Percentiles rank a stretch among this genome's conserved stretches.
Conservation (phyloP, 345 rosid genomes). For the Euphorbia pulcherrima region DNA sequence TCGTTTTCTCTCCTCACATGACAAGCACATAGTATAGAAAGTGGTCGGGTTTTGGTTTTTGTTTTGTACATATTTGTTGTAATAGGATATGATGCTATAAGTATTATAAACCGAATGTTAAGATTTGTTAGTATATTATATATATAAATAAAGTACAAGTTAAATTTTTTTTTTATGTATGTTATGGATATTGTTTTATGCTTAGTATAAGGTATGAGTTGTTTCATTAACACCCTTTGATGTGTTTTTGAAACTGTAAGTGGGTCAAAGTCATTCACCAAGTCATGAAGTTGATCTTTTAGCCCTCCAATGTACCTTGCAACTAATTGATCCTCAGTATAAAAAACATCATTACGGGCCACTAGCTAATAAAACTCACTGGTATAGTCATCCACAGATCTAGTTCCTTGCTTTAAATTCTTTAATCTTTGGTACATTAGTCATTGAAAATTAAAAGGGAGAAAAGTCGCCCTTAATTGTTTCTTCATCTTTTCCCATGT, state of each 20-base stretch:
- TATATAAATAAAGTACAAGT: too few species aligned
- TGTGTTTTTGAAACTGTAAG: neutral
- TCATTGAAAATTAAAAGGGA: neutral
- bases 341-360: neutral
- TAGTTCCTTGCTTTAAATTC: neutral
- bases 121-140: too few species aligned
- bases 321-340: neutral
- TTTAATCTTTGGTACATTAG: neutral
- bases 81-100: too few species aligned
- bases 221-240: neutral
- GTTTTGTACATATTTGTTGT: too few species aligned
- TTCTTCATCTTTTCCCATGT: neutral
- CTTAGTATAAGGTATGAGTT: too few species aligned
- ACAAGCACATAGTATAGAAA: too few species aligned
- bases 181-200: too few species aligned
- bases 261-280: neutral
- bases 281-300: neutral
- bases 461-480: neutral
- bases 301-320: neutral
- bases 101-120: too few species aligned
- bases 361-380: too few species aligned
- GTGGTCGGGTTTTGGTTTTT: too few species aligned
- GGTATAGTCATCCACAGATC: neutral
- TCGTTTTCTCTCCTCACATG: too few species aligned
- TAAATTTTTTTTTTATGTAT: too few species aligned